Evolutionary conservation across 805 yeast species (phyloP).

Genomic region (Peterozyma xylosa): DNA sequence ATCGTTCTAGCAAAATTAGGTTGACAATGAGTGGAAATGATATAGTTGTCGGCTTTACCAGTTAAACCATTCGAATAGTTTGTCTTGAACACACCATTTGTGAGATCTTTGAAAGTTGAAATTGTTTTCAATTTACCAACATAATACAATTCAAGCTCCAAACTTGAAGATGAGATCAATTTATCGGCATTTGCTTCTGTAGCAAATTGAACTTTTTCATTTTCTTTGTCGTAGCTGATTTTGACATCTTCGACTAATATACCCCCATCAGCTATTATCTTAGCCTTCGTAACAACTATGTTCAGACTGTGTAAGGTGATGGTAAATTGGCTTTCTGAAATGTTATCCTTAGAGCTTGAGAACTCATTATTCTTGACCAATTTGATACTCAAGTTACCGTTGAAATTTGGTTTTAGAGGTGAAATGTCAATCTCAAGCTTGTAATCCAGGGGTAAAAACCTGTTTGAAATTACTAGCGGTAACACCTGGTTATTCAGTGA

Average conservation of each 20-base stretch:
- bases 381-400: constrained; percentile 28
- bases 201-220: constrained; percentile 25
- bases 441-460: constrained; percentile 29
- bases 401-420: constrained; percentile 37
- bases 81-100: constrained; percentile 63
- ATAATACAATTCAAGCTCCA: constrained; percentile 26
- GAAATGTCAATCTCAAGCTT: constrained; percentile 25
- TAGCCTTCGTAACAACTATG: constrained; percentile 29
- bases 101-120: constrained; percentile 45
- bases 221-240: constrained; percentile 29
- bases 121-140: constrained; percentile 45
- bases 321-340: constrained; percentile 10
- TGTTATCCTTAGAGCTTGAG: constrained; percentile 4
- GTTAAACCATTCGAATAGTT: constrained; percentile 45
- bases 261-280: constrained; percentile 12
- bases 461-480: constrained; percentile 25
- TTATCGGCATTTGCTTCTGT: constrained; percentile 17
- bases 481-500: neutral
- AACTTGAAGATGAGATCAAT: constrained; percentile 8
- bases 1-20: constrained; percentile 56
- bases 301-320: constrained; percentile 33
- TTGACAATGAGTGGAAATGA: constrained; percentile 67
- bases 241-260: constrained; percentile 18
- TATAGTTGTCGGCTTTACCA: constrained; percentile 40
- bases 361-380: constrained; percentile 18